Base-by-base conservation (phyloP, 768 basidiomycete genomes). In the Tricholoma hemisulphureum region DNA sequence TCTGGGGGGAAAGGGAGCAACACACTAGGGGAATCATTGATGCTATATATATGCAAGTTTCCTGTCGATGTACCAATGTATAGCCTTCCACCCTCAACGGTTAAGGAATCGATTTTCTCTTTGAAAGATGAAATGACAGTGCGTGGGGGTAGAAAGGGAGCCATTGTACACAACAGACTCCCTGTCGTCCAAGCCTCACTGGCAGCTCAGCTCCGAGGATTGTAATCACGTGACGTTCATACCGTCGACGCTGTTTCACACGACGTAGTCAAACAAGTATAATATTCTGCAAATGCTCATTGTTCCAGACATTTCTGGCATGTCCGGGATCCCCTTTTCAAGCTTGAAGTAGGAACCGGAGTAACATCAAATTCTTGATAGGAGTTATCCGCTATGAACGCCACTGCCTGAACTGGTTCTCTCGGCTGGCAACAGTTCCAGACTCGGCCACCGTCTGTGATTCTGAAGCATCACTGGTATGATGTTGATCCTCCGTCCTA, bases 51-150 rank as follows among this genome's bases (percentile, higher is more conserved):
- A 39, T 80, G 74, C 48, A 89, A 66, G 57, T 68, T 84, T 24
- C 87, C 87, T 0, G 71, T 76, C 4, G 80, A 74, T 18, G 86
- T 85, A 14, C 86, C 87, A 56, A 89, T 63, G 63, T 87, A 92
- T 20, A 91, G 67, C 61, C 77, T 75, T 66, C 83, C 80, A 71
- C 80, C 80, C 74, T 80, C 78, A 3, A 78, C 71, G 8, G 68
- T 57, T 32, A 80, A 52, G 28, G 78, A 71, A 55, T 81, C 80
- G 31, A 77, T 70, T 57, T 72, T 75, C 59, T 81, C 80, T 66
- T 80, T 82, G 58, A 81, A 67, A 0, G 76, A 76, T 14, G 73
- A 64, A 28, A 73, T 60, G 21, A 72, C 61, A 10, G 63, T 51
- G n/a, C 51, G 65, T 6, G 75, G 75, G 4, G 48, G 34, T 39